Base-by-base conservation (phyloP, 805 yeast species). In the Barnettozyma botsteinii region DNA sequence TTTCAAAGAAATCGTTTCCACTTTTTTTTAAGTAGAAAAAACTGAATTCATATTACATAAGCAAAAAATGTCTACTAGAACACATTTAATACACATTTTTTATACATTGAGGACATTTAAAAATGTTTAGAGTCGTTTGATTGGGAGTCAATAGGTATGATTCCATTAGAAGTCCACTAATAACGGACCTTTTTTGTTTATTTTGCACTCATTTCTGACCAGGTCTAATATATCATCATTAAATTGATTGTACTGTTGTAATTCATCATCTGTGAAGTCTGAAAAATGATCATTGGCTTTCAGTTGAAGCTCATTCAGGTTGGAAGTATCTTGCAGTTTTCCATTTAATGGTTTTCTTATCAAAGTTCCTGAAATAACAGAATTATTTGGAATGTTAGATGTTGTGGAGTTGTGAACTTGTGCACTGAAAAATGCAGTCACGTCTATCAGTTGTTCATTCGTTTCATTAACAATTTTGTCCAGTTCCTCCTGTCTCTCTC, bases 381-480 rank as follows among this genome's bases (percentile, higher is more conserved):
- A 28, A 7, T 22, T 32, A 24, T 13, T 34, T 18, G 27, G 14
- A 21, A 3, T 38, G 28, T 33, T 35, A 14, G 17, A 20, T 13
- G 21, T 27, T 33, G 17, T 29, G 19, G 31, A 20, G 15, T 12
- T 13, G 5, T 18, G 19, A 24, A 36, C 14, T 18, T 33, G 37
- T 7, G 38, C 17, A 14, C n/a, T 38, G 44, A 53, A 50, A 40
- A 53, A 56, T 0, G 55, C 27, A 4, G 55, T 51, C 20, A 55
- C 53, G 40, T 43, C 59, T 45, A 45, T 50, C 23, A 40, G 36
- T 33, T 49, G 47, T 41, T 56, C 60, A 30, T 50, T 56, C 4
- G 61, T 55, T 23, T 70, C 75, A 46, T 66, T 66, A 34, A 72
- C 78, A 13, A 72, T 71, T 20, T 55, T 52, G 40, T 66, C 67